Conservation (phyloP, 129 eudicot genomes). For the Cynara cardunculus region DNA sequence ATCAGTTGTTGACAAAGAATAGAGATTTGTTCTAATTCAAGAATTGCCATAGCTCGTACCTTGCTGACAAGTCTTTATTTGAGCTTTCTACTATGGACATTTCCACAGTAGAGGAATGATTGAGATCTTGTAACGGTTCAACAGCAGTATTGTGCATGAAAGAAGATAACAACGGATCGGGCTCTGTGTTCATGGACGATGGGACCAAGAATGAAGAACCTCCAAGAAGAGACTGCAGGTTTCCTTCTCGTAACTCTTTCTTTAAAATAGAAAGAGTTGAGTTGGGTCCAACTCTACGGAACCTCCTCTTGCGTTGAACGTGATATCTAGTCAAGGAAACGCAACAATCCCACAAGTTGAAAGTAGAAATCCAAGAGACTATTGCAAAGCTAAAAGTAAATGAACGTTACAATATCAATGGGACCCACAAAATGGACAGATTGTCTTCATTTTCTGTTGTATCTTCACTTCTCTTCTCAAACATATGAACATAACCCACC, state of each 20-base stretch:
- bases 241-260: slow-evolving; percentile 74
- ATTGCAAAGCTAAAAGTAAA: not conserved
- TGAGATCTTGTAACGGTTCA: slow-evolving; percentile 35
- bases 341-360: not conserved
- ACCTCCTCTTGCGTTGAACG: slow-evolving; percentile 85
- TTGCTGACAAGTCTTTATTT: slow-evolving; percentile 29
- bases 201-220: slow-evolving; percentile 41
- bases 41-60: slow-evolving; percentile 30
- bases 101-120: slow-evolving; percentile 33
- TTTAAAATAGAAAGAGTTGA: slow-evolving; percentile 45
- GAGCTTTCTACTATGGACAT: slow-evolving; percentile 25
- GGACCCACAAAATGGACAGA: not conserved
- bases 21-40: not conserved
- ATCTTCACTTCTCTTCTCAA: too few relatives aligned
- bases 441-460: not conserved
- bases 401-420: not conserved
- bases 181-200: slow-evolving; percentile 43
- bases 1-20: not conserved
- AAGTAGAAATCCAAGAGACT: not conserved
- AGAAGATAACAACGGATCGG: slow-evolving; percentile 69
- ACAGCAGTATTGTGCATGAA: slow-evolving; percentile 50
- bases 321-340: slow-evolving; percentile 53
- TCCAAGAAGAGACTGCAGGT: slow-evolving; percentile 58
- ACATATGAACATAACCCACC: not conserved
- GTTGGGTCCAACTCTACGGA: slow-evolving; percentile 55